Evolutionary conservation across 768 basidiomycete species (phyloP).

Genomic region (Suillus luteus): DNA sequence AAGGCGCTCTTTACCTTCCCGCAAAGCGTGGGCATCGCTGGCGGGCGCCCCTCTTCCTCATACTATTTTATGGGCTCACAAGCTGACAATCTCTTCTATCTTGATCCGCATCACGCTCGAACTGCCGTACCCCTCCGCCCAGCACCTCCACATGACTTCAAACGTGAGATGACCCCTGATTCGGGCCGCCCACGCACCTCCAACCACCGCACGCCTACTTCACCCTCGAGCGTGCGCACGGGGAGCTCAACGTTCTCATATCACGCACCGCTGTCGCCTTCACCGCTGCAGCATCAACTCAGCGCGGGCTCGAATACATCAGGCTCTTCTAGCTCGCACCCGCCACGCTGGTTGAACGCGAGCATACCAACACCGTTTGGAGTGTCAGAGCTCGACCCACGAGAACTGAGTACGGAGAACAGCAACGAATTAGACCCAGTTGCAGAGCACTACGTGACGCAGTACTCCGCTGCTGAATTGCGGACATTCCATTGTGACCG

Average conservation of each 20-base stretch:
- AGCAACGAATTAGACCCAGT: conserved; percentile 42
- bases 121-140: conserved; percentile 72
- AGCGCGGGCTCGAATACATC: conserved; percentile 42
- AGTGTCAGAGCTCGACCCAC: conserved; percentile 37
- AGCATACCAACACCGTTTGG: conserved; percentile 27
- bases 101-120: conserved; percentile 79
- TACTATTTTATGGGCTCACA: conserved; percentile 98
- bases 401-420: conserved; percentile 36
- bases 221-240: conserved; percentile 54
- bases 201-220: conserved; percentile 44
- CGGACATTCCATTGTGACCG: conserved; percentile 96
- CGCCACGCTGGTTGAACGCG: conserved; percentile 29
- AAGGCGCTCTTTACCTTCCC: conserved; percentile 90
- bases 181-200: conserved; percentile 20
- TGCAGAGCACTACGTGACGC: conserved; percentile 65
- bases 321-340: conserved; percentile 33
- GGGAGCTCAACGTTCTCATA: conserved; percentile 54
- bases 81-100: conserved; percentile 82
- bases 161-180: conserved; percentile 35
- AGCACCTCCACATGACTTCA: conserved; percentile 38
- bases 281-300: conserved; percentile 65
- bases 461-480: conserved; percentile 74
- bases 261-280: conserved; percentile 61
- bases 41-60: conserved; percentile 93
- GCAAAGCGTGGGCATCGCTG: conserved; percentile 95